A percentile compares a stretch with the other conserved stretches of the same genome.
phyloP scores from a whole-genome alignment of 2,329 filamentous ascomycete genomes.

The Diaporthe sp. region DNA sequence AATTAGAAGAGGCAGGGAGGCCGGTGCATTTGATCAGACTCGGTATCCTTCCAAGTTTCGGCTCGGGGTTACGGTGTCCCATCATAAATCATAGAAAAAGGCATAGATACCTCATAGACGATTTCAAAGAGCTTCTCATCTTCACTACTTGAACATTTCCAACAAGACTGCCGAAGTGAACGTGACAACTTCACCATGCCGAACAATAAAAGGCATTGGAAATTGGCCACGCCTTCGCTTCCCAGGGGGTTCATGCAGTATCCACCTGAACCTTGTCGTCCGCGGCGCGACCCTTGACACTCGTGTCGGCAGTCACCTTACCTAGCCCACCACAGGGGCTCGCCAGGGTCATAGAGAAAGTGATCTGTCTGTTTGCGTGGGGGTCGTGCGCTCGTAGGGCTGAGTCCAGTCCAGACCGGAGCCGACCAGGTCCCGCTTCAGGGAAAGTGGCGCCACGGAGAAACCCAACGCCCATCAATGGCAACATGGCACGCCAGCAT shows the following conservation, averaged over 20 bases:
- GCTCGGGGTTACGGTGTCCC: constrained; percentile 31
- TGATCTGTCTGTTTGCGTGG: constrained; percentile 18
- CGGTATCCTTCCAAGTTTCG: constrained; percentile 29
- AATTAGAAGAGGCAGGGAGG: constrained; percentile 5
- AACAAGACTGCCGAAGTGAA: background rate
- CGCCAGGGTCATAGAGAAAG: background rate
- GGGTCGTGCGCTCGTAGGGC: constrained; percentile 21
- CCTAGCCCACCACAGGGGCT: background rate
- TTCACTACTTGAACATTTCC: background rate
- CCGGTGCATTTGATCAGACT: constrained; percentile 34
- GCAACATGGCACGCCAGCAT: background rate
- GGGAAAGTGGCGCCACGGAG: background rate
- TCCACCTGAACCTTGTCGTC: background rate
- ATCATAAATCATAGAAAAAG: constrained; percentile 36
- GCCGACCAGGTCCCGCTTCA: background rate
- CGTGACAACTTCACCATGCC: background rate
- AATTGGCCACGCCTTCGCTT: background rate
- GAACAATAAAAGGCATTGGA: background rate
- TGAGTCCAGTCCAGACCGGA: background rate
- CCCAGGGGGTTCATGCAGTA: background rate
- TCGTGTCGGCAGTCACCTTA: background rate
- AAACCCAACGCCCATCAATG: constrained; percentile 5
- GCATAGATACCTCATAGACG: constrained; percentile 38
- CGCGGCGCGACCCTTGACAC: background rate
- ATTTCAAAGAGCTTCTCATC: constrained; percentile 27